Evolutionary conservation across 2,329 filamentous ascomycete genomes (phyloP).

Genomic region (Exophiala bonariae): DNA sequence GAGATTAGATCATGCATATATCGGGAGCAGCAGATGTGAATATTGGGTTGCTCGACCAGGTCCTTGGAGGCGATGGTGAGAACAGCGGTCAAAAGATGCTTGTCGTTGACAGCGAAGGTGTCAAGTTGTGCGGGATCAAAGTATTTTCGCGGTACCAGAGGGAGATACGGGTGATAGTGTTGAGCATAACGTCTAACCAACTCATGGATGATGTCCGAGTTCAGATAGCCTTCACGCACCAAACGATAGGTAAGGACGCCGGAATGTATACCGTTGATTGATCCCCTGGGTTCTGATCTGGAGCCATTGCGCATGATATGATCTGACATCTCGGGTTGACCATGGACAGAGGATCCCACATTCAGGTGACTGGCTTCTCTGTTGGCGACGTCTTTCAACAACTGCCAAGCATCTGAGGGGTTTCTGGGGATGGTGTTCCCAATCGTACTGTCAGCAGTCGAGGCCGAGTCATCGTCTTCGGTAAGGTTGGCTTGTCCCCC

Average conservation of each 20-base stretch:
- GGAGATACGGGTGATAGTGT: conserved; percentile 70
- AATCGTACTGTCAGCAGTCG: conserved; percentile 38
- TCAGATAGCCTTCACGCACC: conserved; percentile 45
- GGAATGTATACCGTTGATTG: conserved; percentile 31
- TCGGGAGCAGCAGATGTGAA: conserved; percentile 66
- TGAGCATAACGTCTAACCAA: conserved; percentile 61
- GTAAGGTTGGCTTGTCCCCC: background rate
- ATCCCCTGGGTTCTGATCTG: conserved; percentile 17
- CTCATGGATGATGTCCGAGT: conserved; percentile 52
- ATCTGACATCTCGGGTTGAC: conserved; percentile 26
- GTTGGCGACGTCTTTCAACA: conserved; percentile 46
- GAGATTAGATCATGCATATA: conserved; percentile 71
- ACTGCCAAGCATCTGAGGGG: conserved; percentile 51
- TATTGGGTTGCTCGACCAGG: conserved; percentile 61
- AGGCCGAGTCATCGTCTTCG: conserved; percentile 41
- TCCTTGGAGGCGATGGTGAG: conserved; percentile 72
- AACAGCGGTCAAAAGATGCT: conserved; percentile 68
- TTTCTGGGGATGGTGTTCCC: conserved; percentile 44
- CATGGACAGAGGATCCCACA: conserved; percentile 22
- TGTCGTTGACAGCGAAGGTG: conserved; percentile 60
- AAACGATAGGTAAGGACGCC: conserved; percentile 45
- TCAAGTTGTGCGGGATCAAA: conserved; percentile 56
- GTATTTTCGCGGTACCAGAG: conserved; percentile 62
- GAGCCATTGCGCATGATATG: conserved; percentile 27
- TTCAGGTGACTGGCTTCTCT: conserved; percentile 30